phyloP scores from a whole-genome alignment of 495 filamentous ascomycete species.

The Neurospora intermedia region DNA sequence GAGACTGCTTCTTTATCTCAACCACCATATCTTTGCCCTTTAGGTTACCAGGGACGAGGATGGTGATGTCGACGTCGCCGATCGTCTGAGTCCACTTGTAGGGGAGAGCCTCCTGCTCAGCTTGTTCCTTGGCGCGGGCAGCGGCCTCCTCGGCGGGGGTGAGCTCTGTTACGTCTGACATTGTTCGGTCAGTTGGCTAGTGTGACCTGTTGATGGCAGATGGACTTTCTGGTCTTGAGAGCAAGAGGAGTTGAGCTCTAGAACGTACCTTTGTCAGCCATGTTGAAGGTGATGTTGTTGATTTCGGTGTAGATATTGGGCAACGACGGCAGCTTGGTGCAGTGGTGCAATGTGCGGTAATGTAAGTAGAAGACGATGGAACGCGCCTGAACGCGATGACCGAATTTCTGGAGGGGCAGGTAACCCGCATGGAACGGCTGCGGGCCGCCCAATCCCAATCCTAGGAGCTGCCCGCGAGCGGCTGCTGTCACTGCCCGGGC shows the following conservation, averaged over 20 bases:
- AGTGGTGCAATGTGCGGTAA: neutral
- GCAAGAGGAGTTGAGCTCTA: neutral
- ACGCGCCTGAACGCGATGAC: neutral
- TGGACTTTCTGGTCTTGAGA: neutral
- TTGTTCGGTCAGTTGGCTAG: conserved; percentile 10
- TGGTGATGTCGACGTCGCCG: conserved; percentile 71
- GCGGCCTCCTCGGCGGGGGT: conserved; percentile 55
- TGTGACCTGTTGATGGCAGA: neutral
- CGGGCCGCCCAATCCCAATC: neutral
- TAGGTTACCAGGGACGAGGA: conserved; percentile 63
- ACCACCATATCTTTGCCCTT: conserved; percentile 79
- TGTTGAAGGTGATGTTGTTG: neutral
- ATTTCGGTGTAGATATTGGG: neutral
- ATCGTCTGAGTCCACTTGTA: conserved; percentile 99
- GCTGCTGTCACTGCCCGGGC: neutral
- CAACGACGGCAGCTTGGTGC: neutral
- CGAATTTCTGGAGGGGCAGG: neutral
- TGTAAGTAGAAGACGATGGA: conserved; percentile 16
- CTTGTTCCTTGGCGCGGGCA: conserved; percentile 64
- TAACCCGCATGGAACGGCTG: neutral
- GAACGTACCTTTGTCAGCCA: conserved; percentile 20
- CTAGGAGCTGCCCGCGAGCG: neutral
- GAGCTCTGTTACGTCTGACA: conserved; percentile 27
- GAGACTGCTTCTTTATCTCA: conserved; percentile 64
- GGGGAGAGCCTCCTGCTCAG: conserved; percentile 82